Evolutionary conservation across 768 basidiomycete genomes (phyloP).

Genomic region (Tricholoma saponaceum): DNA sequence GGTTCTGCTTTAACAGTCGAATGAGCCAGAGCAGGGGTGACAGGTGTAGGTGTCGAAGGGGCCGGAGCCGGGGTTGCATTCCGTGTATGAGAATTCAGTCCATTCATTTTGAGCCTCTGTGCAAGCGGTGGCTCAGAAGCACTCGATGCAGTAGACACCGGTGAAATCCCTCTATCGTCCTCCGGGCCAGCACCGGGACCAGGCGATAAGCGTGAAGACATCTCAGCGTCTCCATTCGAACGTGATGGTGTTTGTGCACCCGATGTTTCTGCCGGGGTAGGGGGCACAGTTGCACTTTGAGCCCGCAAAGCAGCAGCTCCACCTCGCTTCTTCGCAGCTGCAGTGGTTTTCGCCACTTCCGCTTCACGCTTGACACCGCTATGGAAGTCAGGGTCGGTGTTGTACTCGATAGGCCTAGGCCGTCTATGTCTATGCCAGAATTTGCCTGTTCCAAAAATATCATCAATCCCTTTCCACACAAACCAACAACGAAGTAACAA

Average conservation of each 20-base stretch:
- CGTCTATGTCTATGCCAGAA: slow-evolving; percentile 86
- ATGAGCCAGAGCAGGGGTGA: slow-evolving; percentile 18
- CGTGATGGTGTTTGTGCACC: slow-evolving; percentile 54
- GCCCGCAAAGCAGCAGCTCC: slow-evolving; percentile 47
- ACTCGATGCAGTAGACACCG: slow-evolving; percentile 71
- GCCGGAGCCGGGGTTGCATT: slow-evolving; percentile 16
- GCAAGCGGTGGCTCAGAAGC: slow-evolving; percentile 73
- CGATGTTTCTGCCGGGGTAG: slow-evolving; percentile 36
- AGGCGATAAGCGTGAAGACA: slow-evolving; percentile 29
- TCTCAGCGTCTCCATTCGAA: slow-evolving; percentile 30
- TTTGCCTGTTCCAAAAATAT: slow-evolving; percentile 52
- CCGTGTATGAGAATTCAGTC: slow-evolving; percentile 25
- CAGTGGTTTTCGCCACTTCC: slow-evolving; percentile 46
- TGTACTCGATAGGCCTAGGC: slow-evolving; percentile 79
- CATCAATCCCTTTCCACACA: slow-evolving; percentile 4
- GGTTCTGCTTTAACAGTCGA: slow-evolving; percentile 7
- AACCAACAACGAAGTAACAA: slow-evolving; percentile 12
- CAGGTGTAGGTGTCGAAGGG: slow-evolving; percentile 16
- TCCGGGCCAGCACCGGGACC: slow-evolving; percentile 24
- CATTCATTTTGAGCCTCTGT: slow-evolving; percentile 60
- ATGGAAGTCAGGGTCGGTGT: slow-evolving; percentile 70
- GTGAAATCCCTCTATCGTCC: slow-evolving; percentile 62
- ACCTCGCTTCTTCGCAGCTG: slow-evolving; percentile 52
- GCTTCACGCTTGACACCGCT: slow-evolving; percentile 48
- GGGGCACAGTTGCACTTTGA: slow-evolving; percentile 34